Evolutionary conservation across 2,329 filamentous ascomycete genomes (phyloP), one percentile per base, ranked within the genome.

Genomic region (Onygenales sp.): DNA sequence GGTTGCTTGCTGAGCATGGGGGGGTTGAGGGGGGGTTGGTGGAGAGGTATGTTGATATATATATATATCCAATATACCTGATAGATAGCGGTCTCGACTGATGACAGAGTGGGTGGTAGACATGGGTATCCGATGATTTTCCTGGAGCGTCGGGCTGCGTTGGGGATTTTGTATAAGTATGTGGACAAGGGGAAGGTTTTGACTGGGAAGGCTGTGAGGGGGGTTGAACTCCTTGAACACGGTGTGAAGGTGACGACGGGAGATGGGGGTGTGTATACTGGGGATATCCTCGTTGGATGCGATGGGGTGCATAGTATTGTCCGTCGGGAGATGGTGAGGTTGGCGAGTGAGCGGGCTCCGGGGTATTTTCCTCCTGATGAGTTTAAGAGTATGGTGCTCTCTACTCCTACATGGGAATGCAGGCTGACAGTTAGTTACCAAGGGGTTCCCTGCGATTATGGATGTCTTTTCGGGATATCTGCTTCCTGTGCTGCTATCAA

Each of bases 221-320:
- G 10, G 21, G 40, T 44, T 34, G 13, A 31, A 7, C 37, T 34
- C 10, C 27, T 42, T 2, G 53, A 57, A 2, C 47, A 58, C 4
- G 61, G 60, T 1, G 66, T 67, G 1, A 56, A 53, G 2, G 66
- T 71, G 8, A 56, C 56, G 9, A 68, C 67, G 36, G 59, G 56
- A 2, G 69, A 74, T 52, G 70, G 70, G 4, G 61, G 61, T 0
- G 45, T 57, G 1, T 67, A 68, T 54, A 21, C 56, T 0, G 72
- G 68, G 0, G 62, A 69, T 54, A 57, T 76, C n/a, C 53, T 72
- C 4, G 61, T 75, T 17, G 74, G 72, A 6, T 70, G 71, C 10
- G 74, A 76, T 53, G 74, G 74, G n/a, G 68, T 70, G 2, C 68
- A 72, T 54, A 74, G 71, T 57, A 64, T 56, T 21, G 65, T 67